These are phyloP conservation scores for Carex myosuroides DNA, from an alignment of 176 grass and related monocot species.

Conservation along the genomic window DNA sequence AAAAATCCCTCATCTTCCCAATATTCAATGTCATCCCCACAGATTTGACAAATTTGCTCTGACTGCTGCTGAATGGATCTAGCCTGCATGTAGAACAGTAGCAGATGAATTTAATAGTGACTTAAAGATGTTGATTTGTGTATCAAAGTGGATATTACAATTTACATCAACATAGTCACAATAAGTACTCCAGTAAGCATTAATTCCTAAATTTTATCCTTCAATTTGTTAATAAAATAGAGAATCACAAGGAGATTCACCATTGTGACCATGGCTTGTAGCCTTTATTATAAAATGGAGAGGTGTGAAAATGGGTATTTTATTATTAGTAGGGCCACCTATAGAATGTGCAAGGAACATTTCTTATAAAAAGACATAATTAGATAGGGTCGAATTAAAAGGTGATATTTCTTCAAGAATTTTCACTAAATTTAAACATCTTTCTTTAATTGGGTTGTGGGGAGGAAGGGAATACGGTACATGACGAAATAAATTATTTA, in stretches of 20 bases:
- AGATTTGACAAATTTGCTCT: constrained; percentile 34
- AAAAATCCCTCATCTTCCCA: constrained; percentile 29
- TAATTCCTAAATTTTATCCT: neutral
- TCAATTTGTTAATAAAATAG: neutral
- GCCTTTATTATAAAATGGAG: neutral
- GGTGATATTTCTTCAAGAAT: neutral
- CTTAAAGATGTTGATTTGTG: neutral
- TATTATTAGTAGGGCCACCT: neutral
- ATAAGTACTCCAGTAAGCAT: neutral
- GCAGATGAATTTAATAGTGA: neutral
- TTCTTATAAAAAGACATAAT: neutral
- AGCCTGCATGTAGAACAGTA: constrained; percentile 14
- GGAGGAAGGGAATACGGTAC: neutral
- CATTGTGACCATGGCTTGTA: neutral
- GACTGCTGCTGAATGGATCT: constrained; percentile 13
- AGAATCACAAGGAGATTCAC: neutral
- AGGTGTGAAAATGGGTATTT: neutral
- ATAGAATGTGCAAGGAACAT: neutral
- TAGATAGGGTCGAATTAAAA: neutral
- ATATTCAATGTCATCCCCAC: constrained; percentile 33
- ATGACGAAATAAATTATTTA: neutral
- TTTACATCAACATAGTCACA: neutral
- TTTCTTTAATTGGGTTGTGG: neutral
- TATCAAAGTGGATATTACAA: neutral
- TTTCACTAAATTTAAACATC: constrained; percentile 2